A percentile compares a stretch with the other conserved stretches of the same genome.
Conservation (phyloP, 1,284 basidiomycete genomes). For the Omphalotus olearius region DNA sequence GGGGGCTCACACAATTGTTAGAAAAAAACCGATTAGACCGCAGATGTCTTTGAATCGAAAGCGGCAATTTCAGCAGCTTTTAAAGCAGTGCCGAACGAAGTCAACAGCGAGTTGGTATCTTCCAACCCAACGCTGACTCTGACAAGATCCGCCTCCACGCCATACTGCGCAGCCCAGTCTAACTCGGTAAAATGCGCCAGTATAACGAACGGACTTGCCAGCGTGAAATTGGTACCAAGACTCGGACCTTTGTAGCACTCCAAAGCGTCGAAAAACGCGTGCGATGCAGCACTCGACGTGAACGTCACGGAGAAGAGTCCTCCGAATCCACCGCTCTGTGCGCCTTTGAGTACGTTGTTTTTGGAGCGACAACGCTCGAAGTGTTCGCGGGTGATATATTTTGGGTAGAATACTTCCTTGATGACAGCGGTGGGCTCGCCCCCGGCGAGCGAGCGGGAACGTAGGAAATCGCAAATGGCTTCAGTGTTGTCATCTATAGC, state of each 20-base stretch:
- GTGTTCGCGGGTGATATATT: slow-evolving; percentile 71
- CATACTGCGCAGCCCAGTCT: slow-evolving; percentile 87
- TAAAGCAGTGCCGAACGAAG: slow-evolving; percentile 65
- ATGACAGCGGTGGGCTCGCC: slow-evolving; percentile 44
- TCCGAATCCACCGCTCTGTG: slow-evolving; percentile 69
- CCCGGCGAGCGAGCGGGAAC: slow-evolving; percentile 47
- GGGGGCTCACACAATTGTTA: slow-evolving; percentile 12
- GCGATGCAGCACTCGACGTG: slow-evolving; percentile 59
- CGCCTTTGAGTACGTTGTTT: slow-evolving; percentile 25
- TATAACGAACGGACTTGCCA: slow-evolving; percentile 91
- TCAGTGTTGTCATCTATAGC: slow-evolving; percentile 84
- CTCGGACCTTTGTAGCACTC: slow-evolving; percentile 89
- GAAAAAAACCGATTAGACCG: slow-evolving; percentile 8
- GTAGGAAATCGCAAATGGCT: slow-evolving; percentile 79
- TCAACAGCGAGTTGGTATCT: slow-evolving; percentile 56
- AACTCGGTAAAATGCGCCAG: slow-evolving; percentile 91
- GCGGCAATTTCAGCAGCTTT: slow-evolving; percentile 55
- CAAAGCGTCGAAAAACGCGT: slow-evolving; percentile 86
- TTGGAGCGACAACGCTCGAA: slow-evolving; percentile 67
- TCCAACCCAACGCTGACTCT: slow-evolving; percentile 92
- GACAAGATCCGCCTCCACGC: slow-evolving; percentile 83
- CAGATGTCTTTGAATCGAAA: slow-evolving; percentile 2
- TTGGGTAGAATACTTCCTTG: slow-evolving; percentile 89
- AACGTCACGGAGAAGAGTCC: slow-evolving; percentile 94
- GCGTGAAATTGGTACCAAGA: slow-evolving; percentile 94